Evolutionary conservation across 2,329 filamentous ascomycete genomes (phyloP).

Genomic region (Fusarium torreyae): DNA sequence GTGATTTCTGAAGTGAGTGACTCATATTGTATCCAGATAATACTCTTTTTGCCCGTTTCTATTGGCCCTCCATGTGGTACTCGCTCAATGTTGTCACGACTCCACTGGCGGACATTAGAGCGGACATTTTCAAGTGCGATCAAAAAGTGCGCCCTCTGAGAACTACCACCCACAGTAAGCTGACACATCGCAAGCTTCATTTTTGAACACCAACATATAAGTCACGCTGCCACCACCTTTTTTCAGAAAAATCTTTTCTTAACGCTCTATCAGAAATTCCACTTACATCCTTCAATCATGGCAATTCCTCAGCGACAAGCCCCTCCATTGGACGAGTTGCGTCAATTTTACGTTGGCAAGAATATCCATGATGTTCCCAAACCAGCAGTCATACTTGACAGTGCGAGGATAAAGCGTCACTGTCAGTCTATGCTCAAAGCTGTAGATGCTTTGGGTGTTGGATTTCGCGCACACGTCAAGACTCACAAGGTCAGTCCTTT

Average conservation of each 20-base stretch:
- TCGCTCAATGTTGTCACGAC: not conserved
- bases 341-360: constrained; percentile 49
- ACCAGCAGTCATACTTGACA: constrained; percentile 70
- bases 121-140: constrained; percentile 6
- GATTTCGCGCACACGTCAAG: constrained; percentile 75
- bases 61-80: not conserved
- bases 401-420: constrained; percentile 66
- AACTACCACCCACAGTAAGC: not conserved
- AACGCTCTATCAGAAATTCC: not conserved
- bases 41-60: not conserved
- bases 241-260: no score
- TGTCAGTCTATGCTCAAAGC: constrained; percentile 71
- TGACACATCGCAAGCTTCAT: no score
- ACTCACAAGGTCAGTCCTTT: constrained; percentile 70
- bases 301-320: constrained; percentile 39
- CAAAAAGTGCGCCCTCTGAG: constrained; percentile 6
- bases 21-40: not conserved
- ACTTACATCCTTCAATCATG: constrained; percentile 17
- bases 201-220: not conserved
- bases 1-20: not conserved
- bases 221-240: not conserved
- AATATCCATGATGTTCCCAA: constrained; percentile 60
- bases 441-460: constrained; percentile 63
- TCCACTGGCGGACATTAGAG: not conserved
- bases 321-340: constrained; percentile 31